Evolutionary conservation across 192 early-diverging fungal species (phyloP).

Genomic region (Gaertneriomyces sp.): DNA sequence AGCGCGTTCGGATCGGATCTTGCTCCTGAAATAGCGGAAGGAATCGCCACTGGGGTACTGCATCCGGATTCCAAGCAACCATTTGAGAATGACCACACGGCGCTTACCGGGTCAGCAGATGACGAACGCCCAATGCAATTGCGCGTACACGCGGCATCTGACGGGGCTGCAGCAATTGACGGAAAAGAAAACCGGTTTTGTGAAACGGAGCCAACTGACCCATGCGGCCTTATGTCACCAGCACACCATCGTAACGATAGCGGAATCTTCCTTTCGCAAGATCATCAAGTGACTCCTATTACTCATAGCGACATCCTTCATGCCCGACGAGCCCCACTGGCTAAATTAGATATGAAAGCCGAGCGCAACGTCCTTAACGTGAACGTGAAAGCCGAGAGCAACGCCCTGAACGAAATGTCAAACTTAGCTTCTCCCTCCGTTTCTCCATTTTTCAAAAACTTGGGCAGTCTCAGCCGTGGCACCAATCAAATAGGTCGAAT

Average conservation of each 20-base stretch:
- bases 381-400: not conserved
- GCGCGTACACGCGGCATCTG: not conserved
- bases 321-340: not conserved
- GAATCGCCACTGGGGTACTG: conserved; percentile 59
- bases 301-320: not conserved
- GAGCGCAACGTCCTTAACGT: not conserved
- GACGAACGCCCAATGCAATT: too few relatives aligned
- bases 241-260: not conserved
- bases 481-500: too few relatives aligned
- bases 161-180: not conserved
- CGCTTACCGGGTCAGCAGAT: too few relatives aligned
- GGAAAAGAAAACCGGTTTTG: not conserved
- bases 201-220: not conserved
- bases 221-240: not conserved
- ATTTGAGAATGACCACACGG: conserved; percentile 23
- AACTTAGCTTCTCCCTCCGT: not conserved
- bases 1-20: conserved; percentile 18
- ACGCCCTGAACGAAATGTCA: not conserved
- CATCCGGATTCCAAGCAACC: conserved; percentile 60
- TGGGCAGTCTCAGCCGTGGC: not conserved
- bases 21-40: conserved; percentile 45
- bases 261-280: not conserved
- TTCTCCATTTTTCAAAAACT: conserved; percentile 5
- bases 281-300: not conserved
- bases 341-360: not conserved